These are phyloP conservation scores for Scytalidium lignicola DNA, from an alignment of 2,329 filamentous ascomycete genomes.

Conservation along the genomic window DNA sequence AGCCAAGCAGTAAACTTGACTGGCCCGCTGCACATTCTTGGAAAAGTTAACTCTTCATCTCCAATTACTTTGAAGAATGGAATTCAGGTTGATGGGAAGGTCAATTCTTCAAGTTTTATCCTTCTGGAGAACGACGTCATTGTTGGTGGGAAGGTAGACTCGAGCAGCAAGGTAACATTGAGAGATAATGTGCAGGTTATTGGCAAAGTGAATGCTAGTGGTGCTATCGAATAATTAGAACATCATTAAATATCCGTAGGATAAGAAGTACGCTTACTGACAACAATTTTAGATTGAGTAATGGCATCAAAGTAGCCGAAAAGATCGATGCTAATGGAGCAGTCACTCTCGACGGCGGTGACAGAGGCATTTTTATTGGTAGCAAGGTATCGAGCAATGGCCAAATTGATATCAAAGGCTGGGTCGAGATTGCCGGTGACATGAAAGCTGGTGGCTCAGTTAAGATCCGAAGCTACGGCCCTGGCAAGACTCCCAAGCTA, in stretches of 20 bases:
- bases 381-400: slow-evolving; percentile 11
- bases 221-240: not conserved
- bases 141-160: slow-evolving; percentile 14
- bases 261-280: not conserved
- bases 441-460: not conserved
- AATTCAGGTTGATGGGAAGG: slow-evolving; percentile 7
- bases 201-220: slow-evolving; percentile 11
- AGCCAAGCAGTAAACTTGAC: slow-evolving; percentile 7
- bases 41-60: slow-evolving; percentile 9
- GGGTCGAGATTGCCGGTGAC: not conserved
- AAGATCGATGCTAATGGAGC: slow-evolving; percentile 11
- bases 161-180: slow-evolving; percentile 5
- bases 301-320: not conserved
- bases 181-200: slow-evolving; percentile 9
- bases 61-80: slow-evolving; percentile 5
- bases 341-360: slow-evolving; percentile 8
- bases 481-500: slow-evolving; percentile 7
- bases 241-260: not conserved
- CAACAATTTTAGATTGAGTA: not conserved
- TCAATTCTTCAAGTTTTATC: slow-evolving; percentile 7
- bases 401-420: slow-evolving; percentile 9
- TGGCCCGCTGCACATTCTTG: slow-evolving; percentile 15
- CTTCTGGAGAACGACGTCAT: slow-evolving; percentile 11
- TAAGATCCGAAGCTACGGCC: slow-evolving; percentile 1
- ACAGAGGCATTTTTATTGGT: slow-evolving; percentile 8